These are phyloP conservation scores for Drechslerella dactyloides DNA, from an alignment of 2,329 filamentous ascomycete genomes.

Conservation along the genomic window DNA sequence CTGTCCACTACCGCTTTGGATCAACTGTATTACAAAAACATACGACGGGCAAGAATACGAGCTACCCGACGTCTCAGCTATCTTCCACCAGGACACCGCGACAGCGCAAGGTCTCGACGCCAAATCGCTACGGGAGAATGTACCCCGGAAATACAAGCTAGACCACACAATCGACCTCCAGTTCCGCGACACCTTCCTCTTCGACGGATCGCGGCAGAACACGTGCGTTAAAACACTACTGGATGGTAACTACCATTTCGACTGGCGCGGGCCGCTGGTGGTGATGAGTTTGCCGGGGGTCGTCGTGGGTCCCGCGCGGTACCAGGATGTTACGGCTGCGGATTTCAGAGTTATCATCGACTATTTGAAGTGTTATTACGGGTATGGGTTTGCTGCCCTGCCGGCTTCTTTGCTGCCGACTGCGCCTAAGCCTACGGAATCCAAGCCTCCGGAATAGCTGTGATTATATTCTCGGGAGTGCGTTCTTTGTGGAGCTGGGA, in stretches of 20 bases:
- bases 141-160: neutral
- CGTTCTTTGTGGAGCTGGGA: too few species aligned
- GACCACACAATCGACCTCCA: slow-evolving; percentile 1
- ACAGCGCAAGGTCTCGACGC: neutral
- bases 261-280: neutral
- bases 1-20: too few species aligned
- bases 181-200: neutral
- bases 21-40: neutral
- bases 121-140: neutral
- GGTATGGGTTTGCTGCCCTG: too few species aligned
- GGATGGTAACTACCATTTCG: neutral
- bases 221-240: neutral
- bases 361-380: too few species aligned
- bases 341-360: neutral
- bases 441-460: too few species aligned
- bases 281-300: neutral
- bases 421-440: too few species aligned
- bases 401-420: too few species aligned
- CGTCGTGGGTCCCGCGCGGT: neutral
- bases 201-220: neutral
- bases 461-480: too few species aligned
- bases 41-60: neutral
- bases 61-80: neutral
- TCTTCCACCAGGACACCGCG: neutral
- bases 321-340: slow-evolving; percentile 1